Base-by-base conservation (phyloP, 305 asterid genomes). In the Fraxinus platypoda region DNA sequence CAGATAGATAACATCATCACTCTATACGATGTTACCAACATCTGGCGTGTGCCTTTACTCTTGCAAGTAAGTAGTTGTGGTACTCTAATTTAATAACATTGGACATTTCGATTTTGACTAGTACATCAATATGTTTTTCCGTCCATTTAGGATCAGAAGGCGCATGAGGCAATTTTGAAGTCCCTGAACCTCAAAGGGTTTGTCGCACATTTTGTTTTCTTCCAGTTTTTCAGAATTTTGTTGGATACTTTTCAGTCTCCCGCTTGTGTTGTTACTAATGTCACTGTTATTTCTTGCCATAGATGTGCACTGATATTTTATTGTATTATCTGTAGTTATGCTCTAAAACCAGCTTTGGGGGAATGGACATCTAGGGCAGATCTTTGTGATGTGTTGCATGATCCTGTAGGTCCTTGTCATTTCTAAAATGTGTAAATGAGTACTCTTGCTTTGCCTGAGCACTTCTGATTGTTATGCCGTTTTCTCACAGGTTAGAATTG, bases 1-100 rank as follows among this genome's bases (percentile, higher is more conserved):
- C 90, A 94, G 99, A 46, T 85, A 23, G 90, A 92, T 82, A 84
- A 90, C 92, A 94, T 94, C 64, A 86, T 95, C 85, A 91, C 91
- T 19, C 91, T 95, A 62, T 87, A 91, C 28, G 97, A 95, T 85
- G 97, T 93, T 81, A 85, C 98, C 77, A 95, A 95, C 90, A 95
- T 95, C 78, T 95, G 99, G 99, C 94, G 83, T 13, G 87, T 95
- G 73, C 99, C 99, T 78, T 85, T 93, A 90, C 94, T 94, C 85
- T 89, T 95, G 88, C 87, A 87, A 85, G 99, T 94, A 86, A 83
- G 95, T 82, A 66, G 23, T 76, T 33, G 21, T 37, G 71, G 59
- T 52, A 75, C 70, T 80, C 81, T 78, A 13, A 81, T 76, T 86
- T 74, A 64, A 77, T 79, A 52, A 28, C 41, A 43, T 34, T 34